A percentile compares a stretch with the other conserved stretches of the same genome.
phyloP scores from a whole-genome alignment of 192 early-diverging fungal species.

The Rhizoclosmatium sp. region DNA sequence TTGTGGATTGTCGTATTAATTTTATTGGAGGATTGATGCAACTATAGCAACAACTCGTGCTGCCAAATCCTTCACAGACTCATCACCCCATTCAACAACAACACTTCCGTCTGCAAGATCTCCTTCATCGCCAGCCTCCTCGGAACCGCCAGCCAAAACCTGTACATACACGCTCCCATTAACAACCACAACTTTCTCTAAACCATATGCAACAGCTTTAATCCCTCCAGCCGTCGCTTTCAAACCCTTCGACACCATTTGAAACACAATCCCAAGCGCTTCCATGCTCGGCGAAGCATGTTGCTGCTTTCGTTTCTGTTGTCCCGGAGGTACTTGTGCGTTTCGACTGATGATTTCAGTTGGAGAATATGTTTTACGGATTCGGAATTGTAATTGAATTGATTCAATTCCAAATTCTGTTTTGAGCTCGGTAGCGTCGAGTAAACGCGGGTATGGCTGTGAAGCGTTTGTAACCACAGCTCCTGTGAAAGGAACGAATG shows the following conservation, averaged over 20 bases:
- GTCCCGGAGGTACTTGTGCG: conserved; percentile 1
- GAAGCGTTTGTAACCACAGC: not conserved
- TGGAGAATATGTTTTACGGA: conserved; percentile 8
- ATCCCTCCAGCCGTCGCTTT: not conserved
- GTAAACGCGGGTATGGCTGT: not conserved
- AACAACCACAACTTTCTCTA: not conserved
- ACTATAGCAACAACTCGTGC: conserved; percentile 17
- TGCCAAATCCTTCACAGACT: not conserved
- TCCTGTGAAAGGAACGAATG: conserved; percentile 12
- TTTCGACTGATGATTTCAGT: conserved; percentile 3
- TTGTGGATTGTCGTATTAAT: no score
- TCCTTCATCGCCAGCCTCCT: not conserved
- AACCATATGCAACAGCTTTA: not conserved
- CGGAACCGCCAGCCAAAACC: conserved; percentile 4
- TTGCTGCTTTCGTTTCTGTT: not conserved
- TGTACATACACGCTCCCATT: not conserved
- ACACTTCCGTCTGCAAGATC: not conserved
- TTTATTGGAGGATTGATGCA: no score
- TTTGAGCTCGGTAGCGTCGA: not conserved
- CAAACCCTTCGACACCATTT: not conserved
- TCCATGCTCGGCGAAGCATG: not conserved
- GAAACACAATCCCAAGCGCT: not conserved
- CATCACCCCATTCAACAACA: conserved; percentile 29
- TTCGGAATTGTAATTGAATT: conserved; percentile 1
- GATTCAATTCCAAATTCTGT: conserved; percentile 6